Percentiles rank a stretch among this genome's conserved stretches.
Conservation (phyloP, 1,284 basidiomycete genomes). For the Paramarasmius palmivorus region DNA sequence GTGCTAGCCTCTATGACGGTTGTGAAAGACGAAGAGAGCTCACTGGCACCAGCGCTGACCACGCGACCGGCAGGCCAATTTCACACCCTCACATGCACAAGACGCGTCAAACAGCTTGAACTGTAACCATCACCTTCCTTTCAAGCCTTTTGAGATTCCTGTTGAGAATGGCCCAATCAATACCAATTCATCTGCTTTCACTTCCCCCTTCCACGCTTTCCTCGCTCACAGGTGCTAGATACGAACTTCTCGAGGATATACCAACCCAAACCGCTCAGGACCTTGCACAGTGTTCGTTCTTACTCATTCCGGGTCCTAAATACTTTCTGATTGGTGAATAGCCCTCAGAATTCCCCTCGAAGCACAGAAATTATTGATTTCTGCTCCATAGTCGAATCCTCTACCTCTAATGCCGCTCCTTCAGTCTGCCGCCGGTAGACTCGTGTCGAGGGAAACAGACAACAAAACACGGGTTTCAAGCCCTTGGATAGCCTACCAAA, state of each 20-base stretch:
- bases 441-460: constrained; percentile 23
- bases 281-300: constrained; percentile 42
- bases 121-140: too few species aligned
- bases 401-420: constrained; percentile 39
- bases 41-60: too few species aligned
- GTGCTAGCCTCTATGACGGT: too few species aligned
- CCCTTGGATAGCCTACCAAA: constrained; percentile 57
- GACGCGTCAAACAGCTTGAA: too few species aligned
- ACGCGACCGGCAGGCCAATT: too few species aligned
- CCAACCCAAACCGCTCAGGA: constrained; percentile 33
- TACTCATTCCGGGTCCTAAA: background rate
- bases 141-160: too few species aligned
- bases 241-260: constrained; percentile 47
- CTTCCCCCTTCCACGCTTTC: constrained; percentile 38
- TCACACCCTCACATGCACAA: too few species aligned
- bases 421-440: constrained; percentile 56
- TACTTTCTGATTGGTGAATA: constrained; percentile 21
- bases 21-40: too few species aligned
- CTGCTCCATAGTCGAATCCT: constrained; percentile 32
- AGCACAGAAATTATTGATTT: constrained; percentile 44
- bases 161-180: background rate
- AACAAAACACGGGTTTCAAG: constrained; percentile 35
- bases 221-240: constrained; percentile 48
- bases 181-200: constrained; percentile 37
- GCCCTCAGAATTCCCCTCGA: constrained; percentile 47